Base-by-base conservation (phyloP, 257 asterid genomes). In the Scutellaria baicalensis region DNA sequence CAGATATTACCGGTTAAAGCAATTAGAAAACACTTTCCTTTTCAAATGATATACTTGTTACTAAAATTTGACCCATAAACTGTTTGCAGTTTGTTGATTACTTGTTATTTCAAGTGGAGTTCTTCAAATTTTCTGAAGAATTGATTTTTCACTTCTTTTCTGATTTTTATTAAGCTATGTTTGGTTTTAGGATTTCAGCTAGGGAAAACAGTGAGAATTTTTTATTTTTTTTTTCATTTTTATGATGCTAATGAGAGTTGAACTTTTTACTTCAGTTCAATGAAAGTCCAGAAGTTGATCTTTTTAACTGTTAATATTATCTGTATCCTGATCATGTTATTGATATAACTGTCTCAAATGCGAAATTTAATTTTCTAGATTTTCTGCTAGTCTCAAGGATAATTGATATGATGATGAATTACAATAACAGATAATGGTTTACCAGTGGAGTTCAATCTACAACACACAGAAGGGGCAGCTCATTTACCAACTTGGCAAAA, bases 401-500 rank as follows among this genome's bases (percentile, higher is more conserved):
- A 16, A 35, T 64, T 54, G 35, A n/a, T 61, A 44, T 52, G 40
- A 33, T 44, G 43, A 52, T 66, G 47, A n/a, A 61, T 78, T 33
- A 10, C 39, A 78, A 78, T 71, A 50, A 75, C 85, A 68, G 90
- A 84, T 6, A 79, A 77, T 57, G 81, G 84, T 56, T 71, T 78
- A 66, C 74, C 80, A 2, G 45, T 70, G 69, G 78, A 81, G 11
- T 62, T 77, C 69, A 76, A 64, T 56, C 80, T 65, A 42, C 92
- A 82, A 57, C 79, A 86, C 33, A 65, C 81, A 23, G 91, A 85
- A 13, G 85, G 81, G 73, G 68, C 78, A 74, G 70, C 80, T 74
- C 90, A 77, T 63, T 69, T 81, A 6, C 83, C 88, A 47, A 73
- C 78, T 20, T 87, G 96, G 92, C 80, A 75, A 59, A 69, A 69